These are phyloP conservation scores for Phallus indusiatus DNA, from an alignment of 768 basidiomycete species.

Conservation along the genomic window DNA sequence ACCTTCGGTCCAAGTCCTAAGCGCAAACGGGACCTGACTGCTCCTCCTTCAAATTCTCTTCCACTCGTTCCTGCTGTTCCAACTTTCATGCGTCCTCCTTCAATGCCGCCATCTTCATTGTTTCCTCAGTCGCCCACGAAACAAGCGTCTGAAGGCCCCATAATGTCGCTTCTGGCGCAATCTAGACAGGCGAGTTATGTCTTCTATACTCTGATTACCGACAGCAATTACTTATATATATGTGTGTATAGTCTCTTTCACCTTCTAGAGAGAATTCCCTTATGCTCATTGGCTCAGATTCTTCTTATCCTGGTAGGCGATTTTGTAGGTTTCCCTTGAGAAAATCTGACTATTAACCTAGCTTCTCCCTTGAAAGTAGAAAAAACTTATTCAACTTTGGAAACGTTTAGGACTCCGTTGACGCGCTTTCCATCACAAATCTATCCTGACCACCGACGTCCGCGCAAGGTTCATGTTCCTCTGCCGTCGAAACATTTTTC, in stretches of 20 bases:
- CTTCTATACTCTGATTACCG: not conserved
- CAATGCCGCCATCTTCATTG: not conserved
- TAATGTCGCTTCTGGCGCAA: not conserved
- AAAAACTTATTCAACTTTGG: not conserved
- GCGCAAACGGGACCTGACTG: constrained; percentile 36
- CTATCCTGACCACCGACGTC: not conserved
- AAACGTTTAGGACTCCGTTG: constrained; percentile 4
- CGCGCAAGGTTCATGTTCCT: constrained; percentile 8
- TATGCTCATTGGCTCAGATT: not conserved
- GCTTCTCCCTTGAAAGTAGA: not conserved
- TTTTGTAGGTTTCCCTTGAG: not conserved
- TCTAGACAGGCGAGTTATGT: not conserved
- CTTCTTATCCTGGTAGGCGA: not conserved
- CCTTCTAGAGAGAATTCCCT: not conserved
- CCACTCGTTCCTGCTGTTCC: not conserved
- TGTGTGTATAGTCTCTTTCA: not conserved
- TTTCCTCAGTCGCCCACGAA: not conserved
- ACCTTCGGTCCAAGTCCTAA: constrained; percentile 20
- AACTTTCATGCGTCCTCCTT: constrained; percentile 3
- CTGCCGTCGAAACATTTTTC: constrained; percentile 4
- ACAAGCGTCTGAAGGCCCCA: constrained; percentile 1
- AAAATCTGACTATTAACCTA: not conserved
- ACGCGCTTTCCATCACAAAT: not conserved
- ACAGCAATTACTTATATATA: not conserved
- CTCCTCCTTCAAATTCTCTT: constrained; percentile 42